Percentiles rank a stretch among this genome's conserved stretches.
Evolutionary conservation across 208 protist species (phyloP).

Genomic region (Acanthamoeba lenticulata): DNA sequence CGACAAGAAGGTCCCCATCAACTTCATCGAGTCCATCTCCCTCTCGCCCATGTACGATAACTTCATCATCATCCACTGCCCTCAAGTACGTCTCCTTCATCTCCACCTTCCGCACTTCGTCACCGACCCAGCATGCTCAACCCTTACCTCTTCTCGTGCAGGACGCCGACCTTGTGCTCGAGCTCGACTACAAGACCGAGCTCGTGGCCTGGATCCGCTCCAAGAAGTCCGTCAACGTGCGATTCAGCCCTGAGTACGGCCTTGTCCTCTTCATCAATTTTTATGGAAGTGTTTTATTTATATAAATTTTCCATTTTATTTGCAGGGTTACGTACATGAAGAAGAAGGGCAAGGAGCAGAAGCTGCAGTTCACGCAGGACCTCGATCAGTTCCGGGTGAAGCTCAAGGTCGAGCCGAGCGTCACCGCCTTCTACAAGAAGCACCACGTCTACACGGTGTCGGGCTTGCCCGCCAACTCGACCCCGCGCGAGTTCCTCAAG

Average conservation of each 20-base stretch:
- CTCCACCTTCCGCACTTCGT: not conserved
- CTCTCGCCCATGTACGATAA: conserved; percentile 53
- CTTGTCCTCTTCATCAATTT: not conserved
- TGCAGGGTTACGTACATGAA: conserved; percentile 56
- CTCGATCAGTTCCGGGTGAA: conserved; percentile 26
- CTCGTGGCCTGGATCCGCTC: conserved; percentile 64
- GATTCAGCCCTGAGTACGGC: conserved; percentile 49
- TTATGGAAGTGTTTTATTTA: not conserved
- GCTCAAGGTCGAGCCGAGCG: not conserved
- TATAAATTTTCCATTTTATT: not conserved
- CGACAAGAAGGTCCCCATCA: conserved; percentile 51
- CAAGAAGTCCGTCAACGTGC: conserved; percentile 48
- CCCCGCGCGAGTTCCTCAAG: conserved; percentile 33
- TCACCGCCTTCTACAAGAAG: conserved; percentile 58
- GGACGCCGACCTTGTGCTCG: conserved; percentile 77
- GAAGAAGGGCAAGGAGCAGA: conserved; percentile 65
- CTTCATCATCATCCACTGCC: conserved; percentile 46
- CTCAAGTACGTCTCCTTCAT: not conserved
- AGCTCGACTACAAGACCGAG: conserved; percentile 80
- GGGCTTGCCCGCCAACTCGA: not conserved
- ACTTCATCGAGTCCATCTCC: not conserved
- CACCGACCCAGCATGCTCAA: not conserved
- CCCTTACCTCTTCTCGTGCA: conserved; percentile 24
- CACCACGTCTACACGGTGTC: conserved; percentile 20
- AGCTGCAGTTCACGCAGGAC: conserved; percentile 60